Evolutionary conservation across 495 filamentous ascomycete species (phyloP).

Genomic region (Mytilinidion resinicola): DNA sequence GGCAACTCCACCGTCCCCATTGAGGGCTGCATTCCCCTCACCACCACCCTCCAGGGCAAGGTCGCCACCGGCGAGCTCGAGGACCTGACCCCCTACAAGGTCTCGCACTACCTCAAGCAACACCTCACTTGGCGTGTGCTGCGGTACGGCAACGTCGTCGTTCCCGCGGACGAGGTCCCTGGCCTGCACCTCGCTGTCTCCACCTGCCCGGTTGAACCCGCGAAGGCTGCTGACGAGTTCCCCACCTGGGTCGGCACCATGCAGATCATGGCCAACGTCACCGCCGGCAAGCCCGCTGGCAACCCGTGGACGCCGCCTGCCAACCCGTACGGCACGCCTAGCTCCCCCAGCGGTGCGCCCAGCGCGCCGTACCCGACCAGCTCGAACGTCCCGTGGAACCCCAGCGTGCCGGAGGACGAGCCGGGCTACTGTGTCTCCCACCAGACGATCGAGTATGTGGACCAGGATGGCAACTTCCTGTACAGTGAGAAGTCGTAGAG

Average conservation of each 20-base stretch:
- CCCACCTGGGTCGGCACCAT: conserved; percentile 10
- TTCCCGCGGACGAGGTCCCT: conserved; percentile 7
- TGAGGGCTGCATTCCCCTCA: conserved; percentile 23
- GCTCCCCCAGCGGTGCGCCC: background rate
- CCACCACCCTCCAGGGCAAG: conserved; percentile 18
- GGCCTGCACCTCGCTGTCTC: conserved; percentile 21
- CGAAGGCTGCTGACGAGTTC: conserved; percentile 14
- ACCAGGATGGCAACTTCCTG: conserved; percentile 14
- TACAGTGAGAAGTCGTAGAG: conserved; percentile 12
- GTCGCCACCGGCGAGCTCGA: conserved; percentile 17
- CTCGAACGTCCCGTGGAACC: conserved; percentile 8
- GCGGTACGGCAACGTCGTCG: conserved; percentile 13
- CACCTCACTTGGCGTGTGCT: conserved; percentile 23
- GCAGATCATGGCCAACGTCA: conserved; percentile 8
- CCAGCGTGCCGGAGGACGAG: conserved; percentile 6
- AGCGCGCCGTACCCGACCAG: background rate
- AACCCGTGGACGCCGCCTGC: conserved; percentile 9
- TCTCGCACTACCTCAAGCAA: conserved; percentile 19
- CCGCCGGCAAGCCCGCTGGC: conserved; percentile 15
- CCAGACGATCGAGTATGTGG: conserved; percentile 19
- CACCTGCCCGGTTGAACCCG: conserved; percentile 8
- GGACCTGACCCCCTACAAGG: conserved; percentile 9
- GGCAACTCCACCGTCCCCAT: conserved; percentile 6
- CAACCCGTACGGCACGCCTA: background rate
- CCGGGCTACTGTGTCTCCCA: conserved; percentile 13